Evolutionary conservation across 2,329 filamentous ascomycete species (phyloP).

Genomic region (Aspergillus piperis): DNA sequence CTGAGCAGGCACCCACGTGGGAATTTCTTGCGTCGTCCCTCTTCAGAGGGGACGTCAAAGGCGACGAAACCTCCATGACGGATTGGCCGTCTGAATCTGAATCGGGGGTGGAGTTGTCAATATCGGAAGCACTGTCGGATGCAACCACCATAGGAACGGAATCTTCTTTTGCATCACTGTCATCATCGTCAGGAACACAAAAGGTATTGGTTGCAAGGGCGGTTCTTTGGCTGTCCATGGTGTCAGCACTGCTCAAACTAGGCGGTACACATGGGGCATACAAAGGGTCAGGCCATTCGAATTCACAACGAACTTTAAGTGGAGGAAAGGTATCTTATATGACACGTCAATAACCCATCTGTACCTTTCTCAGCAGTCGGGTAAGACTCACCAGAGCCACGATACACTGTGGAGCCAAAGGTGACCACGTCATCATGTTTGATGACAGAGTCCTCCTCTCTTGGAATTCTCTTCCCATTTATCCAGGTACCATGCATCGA

Average conservation of each 20-base stretch:
- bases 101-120: conserved; percentile 13
- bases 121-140: conserved; percentile 12
- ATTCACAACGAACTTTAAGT: conserved; percentile 33
- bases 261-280: conserved; percentile 11
- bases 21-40: conserved; percentile 8
- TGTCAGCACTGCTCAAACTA: conserved; percentile 12
- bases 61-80: conserved; percentile 25
- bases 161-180: conserved; percentile 29
- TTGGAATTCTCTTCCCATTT: conserved; percentile 48
- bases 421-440: conserved; percentile 38
- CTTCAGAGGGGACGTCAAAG: conserved; percentile 25
- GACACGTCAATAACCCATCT: not conserved
- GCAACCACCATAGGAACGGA: conserved; percentile 3
- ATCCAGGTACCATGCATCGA: conserved; percentile 66
- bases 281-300: conserved; percentile 31
- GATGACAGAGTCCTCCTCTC: conserved; percentile 43
- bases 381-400: conserved; percentile 44
- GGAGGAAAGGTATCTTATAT: conserved; percentile 40
- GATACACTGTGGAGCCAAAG: conserved; percentile 54
- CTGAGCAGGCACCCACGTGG: not conserved
- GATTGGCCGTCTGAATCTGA: conserved; percentile 25
- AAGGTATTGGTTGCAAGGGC: conserved; percentile 39
- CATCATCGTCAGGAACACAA: conserved; percentile 44
- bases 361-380: not conserved
- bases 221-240: conserved; percentile 10